A percentile compares a stretch with the other conserved stretches of the same genome.
Evolutionary conservation across 2,329 filamentous ascomycete genomes (phyloP).

Genomic region (Coniochaeta sp.): DNA sequence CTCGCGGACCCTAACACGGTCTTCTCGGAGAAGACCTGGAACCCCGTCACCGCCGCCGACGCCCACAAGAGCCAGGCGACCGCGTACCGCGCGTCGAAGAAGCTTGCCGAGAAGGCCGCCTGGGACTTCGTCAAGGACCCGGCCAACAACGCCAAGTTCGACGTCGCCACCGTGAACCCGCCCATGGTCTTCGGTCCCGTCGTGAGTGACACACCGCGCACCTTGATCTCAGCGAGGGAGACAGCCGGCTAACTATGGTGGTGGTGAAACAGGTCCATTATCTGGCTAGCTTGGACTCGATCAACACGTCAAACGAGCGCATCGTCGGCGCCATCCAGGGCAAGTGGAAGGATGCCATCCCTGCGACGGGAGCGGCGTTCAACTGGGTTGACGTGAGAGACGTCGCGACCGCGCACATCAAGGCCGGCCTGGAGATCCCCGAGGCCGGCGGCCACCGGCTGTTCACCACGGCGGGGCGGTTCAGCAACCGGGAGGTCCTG

Average conservation of each 20-base stretch:
- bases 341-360: constrained; percentile 36
- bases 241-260: no score
- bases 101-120: constrained; percentile 42
- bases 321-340: constrained; percentile 43
- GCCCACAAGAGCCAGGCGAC: constrained; percentile 28
- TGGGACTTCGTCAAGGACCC: constrained; percentile 40
- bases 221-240: no score
- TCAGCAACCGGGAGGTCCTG: constrained; percentile 36
- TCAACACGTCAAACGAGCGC: constrained; percentile 49
- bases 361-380: constrained; percentile 29
- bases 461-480: constrained; percentile 40
- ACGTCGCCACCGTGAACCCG: constrained; percentile 38
- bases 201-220: no score
- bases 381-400: constrained; percentile 52
- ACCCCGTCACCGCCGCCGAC: constrained; percentile 41
- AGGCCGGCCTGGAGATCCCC: constrained; percentile 38
- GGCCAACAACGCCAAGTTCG: constrained; percentile 32
- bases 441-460: constrained; percentile 43
- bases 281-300: constrained; percentile 27
- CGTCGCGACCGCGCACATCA: constrained; percentile 44
- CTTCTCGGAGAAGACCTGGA: constrained; percentile 45
- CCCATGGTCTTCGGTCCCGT: constrained; percentile 49
- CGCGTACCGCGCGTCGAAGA: constrained; percentile 49
- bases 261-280: neutral
- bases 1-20: constrained; percentile 28